phyloP scores from a whole-genome alignment of 495 filamentous ascomycete species.

The Chaetomium fimeti region DNA sequence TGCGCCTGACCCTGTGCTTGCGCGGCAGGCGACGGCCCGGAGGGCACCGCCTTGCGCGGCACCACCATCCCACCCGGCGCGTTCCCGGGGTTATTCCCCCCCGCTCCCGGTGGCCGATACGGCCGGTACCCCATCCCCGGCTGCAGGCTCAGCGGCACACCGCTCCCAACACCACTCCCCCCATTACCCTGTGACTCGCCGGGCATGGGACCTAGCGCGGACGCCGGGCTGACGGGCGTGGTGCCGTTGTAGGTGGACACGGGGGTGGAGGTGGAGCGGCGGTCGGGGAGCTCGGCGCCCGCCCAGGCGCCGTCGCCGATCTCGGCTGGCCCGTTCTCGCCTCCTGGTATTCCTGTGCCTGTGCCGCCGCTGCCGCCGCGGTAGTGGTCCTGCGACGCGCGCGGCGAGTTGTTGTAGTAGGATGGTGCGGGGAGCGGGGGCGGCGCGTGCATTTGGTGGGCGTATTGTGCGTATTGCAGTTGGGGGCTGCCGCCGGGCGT shows the following conservation, averaged over 20 bases:
- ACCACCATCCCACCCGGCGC: neutral
- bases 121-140: conserved; percentile 22
- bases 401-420: conserved; percentile 14
- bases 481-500: conserved; percentile 12
- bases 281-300: neutral
- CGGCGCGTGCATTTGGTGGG: conserved; percentile 3
- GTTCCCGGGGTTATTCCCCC: neutral
- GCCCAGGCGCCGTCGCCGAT: neutral
- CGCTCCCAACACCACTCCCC: neutral
- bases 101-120: conserved; percentile 3
- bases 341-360: neutral
- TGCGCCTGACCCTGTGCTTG: neutral
- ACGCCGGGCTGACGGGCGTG: conserved; percentile 19
- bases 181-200: neutral
- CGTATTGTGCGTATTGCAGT: neutral
- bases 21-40: neutral
- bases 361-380: neutral
- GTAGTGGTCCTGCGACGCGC: neutral
- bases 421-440: neutral
- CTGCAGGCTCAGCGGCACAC: conserved; percentile 24
- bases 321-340: neutral
- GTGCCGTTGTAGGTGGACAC: conserved; percentile 18
- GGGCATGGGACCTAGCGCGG: conserved; percentile 15
- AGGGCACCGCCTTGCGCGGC: neutral
- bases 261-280: conserved; percentile 14